Evolutionary conservation across 1,284 basidiomycete species (phyloP).

Genomic region (Wallemia ichthyophaga): DNA sequence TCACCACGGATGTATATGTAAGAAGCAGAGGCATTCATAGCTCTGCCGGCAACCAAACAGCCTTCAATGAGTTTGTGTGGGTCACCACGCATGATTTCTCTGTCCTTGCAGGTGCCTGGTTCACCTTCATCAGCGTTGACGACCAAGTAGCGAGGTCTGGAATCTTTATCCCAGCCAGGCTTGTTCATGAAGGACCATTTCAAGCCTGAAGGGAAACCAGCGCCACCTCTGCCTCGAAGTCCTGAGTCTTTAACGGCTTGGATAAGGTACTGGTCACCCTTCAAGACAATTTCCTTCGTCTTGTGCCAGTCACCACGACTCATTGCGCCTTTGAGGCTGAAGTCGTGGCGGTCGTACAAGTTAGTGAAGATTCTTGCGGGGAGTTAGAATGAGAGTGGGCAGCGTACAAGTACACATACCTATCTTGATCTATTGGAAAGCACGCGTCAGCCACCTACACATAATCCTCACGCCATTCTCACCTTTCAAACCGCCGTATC

Average conservation of each 20-base stretch:
- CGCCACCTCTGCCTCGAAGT: conserved; percentile 79
- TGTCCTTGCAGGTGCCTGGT: conserved; percentile 95
- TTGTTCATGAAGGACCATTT: conserved; percentile 99
- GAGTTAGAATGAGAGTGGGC: neutral
- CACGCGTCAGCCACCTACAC: conserved; percentile 2
- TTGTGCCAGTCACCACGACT: conserved; percentile 88
- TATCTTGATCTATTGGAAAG: neutral
- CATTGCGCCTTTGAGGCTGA: conserved; percentile 68
- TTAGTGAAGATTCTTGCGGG: conserved; percentile 21
- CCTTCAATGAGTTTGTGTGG: conserved; percentile 96
- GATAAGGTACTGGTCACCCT: conserved; percentile 94
- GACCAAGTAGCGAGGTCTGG: conserved; percentile 74
- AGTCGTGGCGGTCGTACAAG: conserved; percentile 50
- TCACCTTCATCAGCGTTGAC: conserved; percentile 98
- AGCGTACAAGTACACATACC: neutral
- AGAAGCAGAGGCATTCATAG: conserved; percentile 87
- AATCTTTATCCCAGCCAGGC: conserved; percentile 87
- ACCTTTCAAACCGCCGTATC: neutral
- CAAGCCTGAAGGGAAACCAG: conserved; percentile 83
- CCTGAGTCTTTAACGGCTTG: conserved; percentile 87
- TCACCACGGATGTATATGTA: conserved; percentile 99
- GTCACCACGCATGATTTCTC: conserved; percentile 89
- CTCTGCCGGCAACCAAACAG: conserved; percentile 85
- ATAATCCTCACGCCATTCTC: neutral
- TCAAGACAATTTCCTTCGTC: conserved; percentile 80